Evolutionary conservation across 257 asterid species (phyloP), one percentile per base, ranked within the genome.

Genomic region (Oldenlandia corymbosa): DNA sequence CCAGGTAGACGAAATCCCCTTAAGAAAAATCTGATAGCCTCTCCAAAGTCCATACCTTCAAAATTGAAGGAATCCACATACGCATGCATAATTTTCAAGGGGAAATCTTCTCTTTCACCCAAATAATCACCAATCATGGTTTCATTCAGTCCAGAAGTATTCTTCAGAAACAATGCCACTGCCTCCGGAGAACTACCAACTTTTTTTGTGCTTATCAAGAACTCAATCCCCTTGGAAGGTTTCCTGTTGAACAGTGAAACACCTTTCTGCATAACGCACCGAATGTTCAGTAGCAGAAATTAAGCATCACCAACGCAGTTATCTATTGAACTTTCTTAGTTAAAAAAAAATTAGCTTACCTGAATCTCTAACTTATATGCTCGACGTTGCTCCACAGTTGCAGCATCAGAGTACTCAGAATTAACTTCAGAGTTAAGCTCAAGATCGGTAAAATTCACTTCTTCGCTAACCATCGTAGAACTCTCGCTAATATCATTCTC

Each of bases 1-100:
- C 99, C 99, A 65, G 99, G 99, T 61, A 93, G 80, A 70, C 99
- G 87, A 73, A 93, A 93, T 64, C 99, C 97, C 81, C 94, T 78
- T 36, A 93, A 79, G 80, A 93, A 93, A 75, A 85, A 90, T 72
- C 99, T 83, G 75, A 93, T 87, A 66, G 99, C 95, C 75, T 85
- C 95, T 55, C 96, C 99, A 75, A 93, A 93, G 75, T 83, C 86
- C 96, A 90, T 90, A 66, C 78, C 84, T 64, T 79, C 95, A 67
- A 93, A 93, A 80, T 85, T 76, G 76, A 93, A 93, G 71, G 99
- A 90, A 78, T 93, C 99, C 8, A 90, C 97, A 79, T 93, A 93
- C 14, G 99, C 97, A 46, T 90, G 97, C 99, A 93, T 93, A 66
- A 93, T 96, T 77, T 87, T 93, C 87, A 93, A 78, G 47, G 95